These are phyloP conservation scores for Melocanna baccifera DNA, from an alignment of 176 grass and related monocot genomes.

Conservation along the genomic window DNA sequence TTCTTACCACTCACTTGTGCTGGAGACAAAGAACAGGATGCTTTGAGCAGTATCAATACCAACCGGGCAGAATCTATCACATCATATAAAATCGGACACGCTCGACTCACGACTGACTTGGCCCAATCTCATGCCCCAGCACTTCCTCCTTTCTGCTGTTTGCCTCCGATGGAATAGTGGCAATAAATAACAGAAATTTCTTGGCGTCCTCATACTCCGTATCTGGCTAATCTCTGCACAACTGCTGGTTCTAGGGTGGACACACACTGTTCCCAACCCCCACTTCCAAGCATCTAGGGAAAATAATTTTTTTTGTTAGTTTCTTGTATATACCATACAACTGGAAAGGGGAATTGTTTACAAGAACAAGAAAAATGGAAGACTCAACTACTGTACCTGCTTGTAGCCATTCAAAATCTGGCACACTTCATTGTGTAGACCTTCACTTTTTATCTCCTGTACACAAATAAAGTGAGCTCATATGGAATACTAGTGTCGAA, in stretches of 20 bases:
- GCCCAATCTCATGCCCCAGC: neutral
- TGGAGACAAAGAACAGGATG: neutral
- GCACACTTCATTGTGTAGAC: constrained; percentile 74
- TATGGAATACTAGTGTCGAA: neutral
- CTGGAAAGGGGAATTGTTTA: neutral
- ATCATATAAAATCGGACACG: neutral
- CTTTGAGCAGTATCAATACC: neutral
- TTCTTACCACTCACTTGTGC: constrained; percentile 10
- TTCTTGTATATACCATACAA: neutral
- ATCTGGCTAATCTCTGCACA: constrained; percentile 70
- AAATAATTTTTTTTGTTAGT: neutral
- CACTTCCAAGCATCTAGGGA: constrained; percentile 61
- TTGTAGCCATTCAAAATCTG: constrained; percentile 93
- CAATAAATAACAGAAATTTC: neutral
- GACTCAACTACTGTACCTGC: constrained; percentile 49
- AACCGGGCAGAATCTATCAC: neutral
- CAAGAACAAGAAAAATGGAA: neutral
- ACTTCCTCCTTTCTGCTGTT: neutral
- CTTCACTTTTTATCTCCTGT: constrained; percentile 94
- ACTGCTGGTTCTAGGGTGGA: constrained; percentile 59
- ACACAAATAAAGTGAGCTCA: constrained; percentile 14
- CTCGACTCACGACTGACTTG: neutral
- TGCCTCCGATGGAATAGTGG: neutral
- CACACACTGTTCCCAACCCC: constrained; percentile 89
- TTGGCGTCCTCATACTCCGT: constrained; percentile 43